These are phyloP conservation scores for Peronospora farinosa DNA, from an alignment of 352 stramenopile species.

Conservation along the genomic window DNA sequence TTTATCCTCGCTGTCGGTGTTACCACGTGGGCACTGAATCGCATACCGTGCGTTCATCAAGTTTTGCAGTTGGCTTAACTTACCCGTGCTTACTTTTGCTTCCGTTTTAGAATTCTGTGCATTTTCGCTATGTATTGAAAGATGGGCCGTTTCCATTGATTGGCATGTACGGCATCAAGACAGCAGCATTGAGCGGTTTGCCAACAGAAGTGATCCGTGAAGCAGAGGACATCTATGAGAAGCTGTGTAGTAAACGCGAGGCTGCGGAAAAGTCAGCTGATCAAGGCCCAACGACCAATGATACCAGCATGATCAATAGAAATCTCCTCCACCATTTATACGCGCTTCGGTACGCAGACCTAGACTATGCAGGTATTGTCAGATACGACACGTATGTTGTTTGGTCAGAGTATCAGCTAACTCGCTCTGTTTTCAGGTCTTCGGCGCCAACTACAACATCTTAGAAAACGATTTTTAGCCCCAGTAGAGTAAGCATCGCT, in stretches of 20 bases:
- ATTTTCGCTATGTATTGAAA: constrained; percentile 61
- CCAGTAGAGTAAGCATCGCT: constrained; percentile 9
- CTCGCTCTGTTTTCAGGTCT: constrained; percentile 30
- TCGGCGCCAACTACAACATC: constrained; percentile 56
- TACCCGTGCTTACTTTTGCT: constrained; percentile 1
- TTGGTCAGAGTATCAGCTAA: constrained; percentile 1
- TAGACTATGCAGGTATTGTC: constrained; percentile 47
- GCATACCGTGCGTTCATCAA: constrained; percentile 33
- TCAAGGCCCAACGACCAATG: constrained; percentile 7
- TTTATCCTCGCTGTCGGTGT: constrained; percentile 62
- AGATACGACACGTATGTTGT: not conserved
- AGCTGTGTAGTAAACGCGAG: constrained; percentile 24
- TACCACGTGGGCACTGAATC: constrained; percentile 59
- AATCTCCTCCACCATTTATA: constrained; percentile 73
- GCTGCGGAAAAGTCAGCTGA: constrained; percentile 7
- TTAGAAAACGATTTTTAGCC: constrained; percentile 49
- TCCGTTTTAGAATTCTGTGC: constrained; percentile 36
- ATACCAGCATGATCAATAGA: constrained; percentile 26
- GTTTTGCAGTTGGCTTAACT: not conserved
- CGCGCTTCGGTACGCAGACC: constrained; percentile 50
- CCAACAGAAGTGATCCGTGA: constrained; percentile 54
- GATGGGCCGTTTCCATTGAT: constrained; percentile 52
- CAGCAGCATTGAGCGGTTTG: constrained; percentile 66
- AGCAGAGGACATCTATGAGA: constrained; percentile 43
- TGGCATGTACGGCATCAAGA: constrained; percentile 81